Percentiles rank a stretch among this genome's conserved stretches.
Evolutionary conservation across 1,284 basidiomycete genomes (phyloP).

Genomic region (Fomitiporia mediterranea): DNA sequence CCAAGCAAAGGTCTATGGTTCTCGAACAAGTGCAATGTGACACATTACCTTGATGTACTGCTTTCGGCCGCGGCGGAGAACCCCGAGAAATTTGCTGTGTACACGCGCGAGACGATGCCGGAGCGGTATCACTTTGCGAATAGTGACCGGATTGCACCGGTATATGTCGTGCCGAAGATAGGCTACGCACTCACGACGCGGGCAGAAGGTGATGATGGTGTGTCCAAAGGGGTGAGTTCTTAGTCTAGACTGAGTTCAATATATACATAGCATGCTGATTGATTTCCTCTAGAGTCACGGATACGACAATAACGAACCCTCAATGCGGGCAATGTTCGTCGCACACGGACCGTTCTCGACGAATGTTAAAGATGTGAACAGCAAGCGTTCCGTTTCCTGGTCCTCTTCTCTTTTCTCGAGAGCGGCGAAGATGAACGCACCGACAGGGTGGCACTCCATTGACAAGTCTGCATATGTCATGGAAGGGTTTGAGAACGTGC

Average conservation of each 20-base stretch:
- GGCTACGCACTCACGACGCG: conserved; percentile 69
- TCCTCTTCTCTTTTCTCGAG: conserved; percentile 20
- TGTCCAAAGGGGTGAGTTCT: conserved; percentile 69
- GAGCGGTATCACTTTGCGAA: conserved; percentile 70
- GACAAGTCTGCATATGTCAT: conserved; percentile 65
- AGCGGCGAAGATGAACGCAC: conserved; percentile 7
- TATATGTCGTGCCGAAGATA: conserved; percentile 80
- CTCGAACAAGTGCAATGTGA: conserved; percentile 48
- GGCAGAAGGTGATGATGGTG: conserved; percentile 54
- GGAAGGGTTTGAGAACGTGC: conserved; percentile 76
- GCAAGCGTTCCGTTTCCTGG: conserved; percentile 25
- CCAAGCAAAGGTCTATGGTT: conserved; percentile 83
- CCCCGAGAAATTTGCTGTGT: conserved; percentile 71
- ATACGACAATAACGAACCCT: conserved; percentile 69
- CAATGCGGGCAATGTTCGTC: conserved; percentile 89
- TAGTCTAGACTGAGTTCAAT: not conserved
- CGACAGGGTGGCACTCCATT: conserved; percentile 62
- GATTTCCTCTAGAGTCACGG: conserved; percentile 60
- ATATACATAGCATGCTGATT: conserved; percentile 4
- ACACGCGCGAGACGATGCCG: conserved; percentile 79
- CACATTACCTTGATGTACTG: conserved; percentile 52
- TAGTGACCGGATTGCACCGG: conserved; percentile 74
- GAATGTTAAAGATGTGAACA: conserved; percentile 54
- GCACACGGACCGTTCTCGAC: conserved; percentile 82
- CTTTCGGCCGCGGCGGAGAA: conserved; percentile 43